These are phyloP conservation scores for Acacia concinna DNA, from an alignment of 331 rosid species.

Conservation along the genomic window DNA sequence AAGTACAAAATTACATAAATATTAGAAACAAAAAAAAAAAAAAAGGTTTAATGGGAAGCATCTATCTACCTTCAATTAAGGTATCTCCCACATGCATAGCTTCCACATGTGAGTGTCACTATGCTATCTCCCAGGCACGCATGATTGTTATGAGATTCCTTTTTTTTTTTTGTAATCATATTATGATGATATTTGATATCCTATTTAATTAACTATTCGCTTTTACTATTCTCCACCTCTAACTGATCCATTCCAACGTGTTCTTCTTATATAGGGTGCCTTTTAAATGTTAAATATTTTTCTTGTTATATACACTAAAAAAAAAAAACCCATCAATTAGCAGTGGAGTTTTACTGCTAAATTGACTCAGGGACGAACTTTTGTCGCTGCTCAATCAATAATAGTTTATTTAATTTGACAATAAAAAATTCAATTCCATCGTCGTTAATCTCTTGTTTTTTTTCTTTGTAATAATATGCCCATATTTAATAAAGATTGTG, in stretches of 20 bases:
- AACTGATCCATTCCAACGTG: not conserved
- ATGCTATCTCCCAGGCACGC: not conserved
- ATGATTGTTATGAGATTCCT: not conserved
- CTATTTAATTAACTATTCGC: not conserved
- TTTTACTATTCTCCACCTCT: not conserved
- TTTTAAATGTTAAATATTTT: too few relatives aligned
- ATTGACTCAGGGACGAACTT: too few relatives aligned
- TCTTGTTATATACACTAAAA: too few relatives aligned
- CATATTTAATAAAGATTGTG: too few relatives aligned
- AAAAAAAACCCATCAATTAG: too few relatives aligned
- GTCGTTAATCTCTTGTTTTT: too few relatives aligned
- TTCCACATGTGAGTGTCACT: conserved; percentile 32
- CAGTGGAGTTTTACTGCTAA: too few relatives aligned
- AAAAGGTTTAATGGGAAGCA: not conserved
- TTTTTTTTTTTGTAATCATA: too few relatives aligned
- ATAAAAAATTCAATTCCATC: too few relatives aligned
- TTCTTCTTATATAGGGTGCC: not conserved
- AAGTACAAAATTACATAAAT: conserved; percentile 1
- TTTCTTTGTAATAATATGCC: too few relatives aligned
- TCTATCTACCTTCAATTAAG: conserved; percentile 12
- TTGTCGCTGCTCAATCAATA: too few relatives aligned
- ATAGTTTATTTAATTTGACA: too few relatives aligned
- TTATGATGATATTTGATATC: not conserved
- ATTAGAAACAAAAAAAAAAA: conserved; percentile 18
- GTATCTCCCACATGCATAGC: conserved; percentile 38